Evolutionary conservation across 495 filamentous ascomycete species (phyloP).

Genomic region (Penicillium lividum): DNA sequence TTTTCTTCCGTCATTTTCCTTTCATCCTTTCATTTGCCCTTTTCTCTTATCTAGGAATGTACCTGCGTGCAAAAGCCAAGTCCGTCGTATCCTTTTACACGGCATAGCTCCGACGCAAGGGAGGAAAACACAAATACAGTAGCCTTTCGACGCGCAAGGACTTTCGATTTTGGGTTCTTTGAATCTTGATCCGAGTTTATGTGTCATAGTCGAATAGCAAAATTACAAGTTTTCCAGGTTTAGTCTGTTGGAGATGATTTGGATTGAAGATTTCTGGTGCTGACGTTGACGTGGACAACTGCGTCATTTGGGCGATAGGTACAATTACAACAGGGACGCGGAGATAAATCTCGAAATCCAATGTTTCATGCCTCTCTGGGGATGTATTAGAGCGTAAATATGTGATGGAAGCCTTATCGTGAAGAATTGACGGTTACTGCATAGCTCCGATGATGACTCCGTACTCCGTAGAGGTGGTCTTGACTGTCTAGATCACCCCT

Average conservation of each 20-base stretch:
- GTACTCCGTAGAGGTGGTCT: neutral
- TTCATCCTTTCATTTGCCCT: conserved; percentile 1
- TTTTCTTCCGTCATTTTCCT: no score
- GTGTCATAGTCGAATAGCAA: neutral
- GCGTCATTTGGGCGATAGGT: neutral
- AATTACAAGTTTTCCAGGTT: neutral
- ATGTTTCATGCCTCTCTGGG: neutral
- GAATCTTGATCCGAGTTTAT: neutral
- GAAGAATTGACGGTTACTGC: neutral
- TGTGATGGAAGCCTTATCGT: neutral
- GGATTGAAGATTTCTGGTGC: neutral
- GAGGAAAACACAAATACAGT: conserved; percentile 16
- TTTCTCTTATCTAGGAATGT: conserved; percentile 12
- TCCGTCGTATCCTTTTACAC: conserved; percentile 12
- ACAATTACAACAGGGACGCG: neutral
- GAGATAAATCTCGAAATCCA: neutral
- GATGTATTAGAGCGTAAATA: neutral
- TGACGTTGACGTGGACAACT: neutral
- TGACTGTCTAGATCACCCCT: conserved; percentile 24
- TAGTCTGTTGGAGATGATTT: neutral
- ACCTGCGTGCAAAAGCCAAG: conserved; percentile 1
- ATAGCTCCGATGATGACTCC: neutral
- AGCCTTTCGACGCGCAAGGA: conserved; percentile 10
- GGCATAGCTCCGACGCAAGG: conserved; percentile 35
- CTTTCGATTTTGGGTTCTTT: neutral